Base-by-base conservation (phyloP, 1,139 yeast genomes). In the Lodderomyces parapsilosis region DNA sequence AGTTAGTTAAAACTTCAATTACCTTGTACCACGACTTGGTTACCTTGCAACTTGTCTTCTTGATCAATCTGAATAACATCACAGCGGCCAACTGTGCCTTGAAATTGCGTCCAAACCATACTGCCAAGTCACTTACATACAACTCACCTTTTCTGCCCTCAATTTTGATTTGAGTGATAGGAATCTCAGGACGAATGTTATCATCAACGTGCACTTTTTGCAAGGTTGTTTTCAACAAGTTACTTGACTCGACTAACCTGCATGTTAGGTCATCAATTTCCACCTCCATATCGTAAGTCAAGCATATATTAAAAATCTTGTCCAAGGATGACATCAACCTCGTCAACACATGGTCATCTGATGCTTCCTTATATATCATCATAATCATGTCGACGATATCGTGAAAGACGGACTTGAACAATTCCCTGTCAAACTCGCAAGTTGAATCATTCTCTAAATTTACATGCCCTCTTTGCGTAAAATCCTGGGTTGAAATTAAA, bases 31-130 rank as follows among this genome's bases (percentile, higher is more conserved):
- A 87, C 13, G 83, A 73, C 31, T 53, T 67, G 38, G 78, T 57
- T 39, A 76, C 66, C 47, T 61, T 65, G 50, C 73, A 76, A 39
- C 74, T 73, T 38, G 81, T 80, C 53, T 81, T 79, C 50, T 79
- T 80, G 38, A 89, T 68, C 33, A 93, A 78, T 52, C 95, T 74
- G 67, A 93, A 90, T 42, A 93, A 69, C 0, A 93, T 91, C 40
- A 91, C 90, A 1, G 90, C 76, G 4, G 96, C 86, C 50, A 93
- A 69, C 59, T 94, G 99, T 0, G 96, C 96, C 55, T 91, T 89
- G 65, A 88, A 88, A 57, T 90, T 95, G 40, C 86, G 75, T 6
- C 99, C 99, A 61, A 93, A 83, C 62, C 84, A 78, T 8, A 90
- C 89, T 0, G 96, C 80, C 48, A 82, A 67, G 46, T 88, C 91